Base-by-base conservation (phyloP, 2,329 filamentous ascomycete genomes). In the Stagonosporopsis chrysanthemi region DNA sequence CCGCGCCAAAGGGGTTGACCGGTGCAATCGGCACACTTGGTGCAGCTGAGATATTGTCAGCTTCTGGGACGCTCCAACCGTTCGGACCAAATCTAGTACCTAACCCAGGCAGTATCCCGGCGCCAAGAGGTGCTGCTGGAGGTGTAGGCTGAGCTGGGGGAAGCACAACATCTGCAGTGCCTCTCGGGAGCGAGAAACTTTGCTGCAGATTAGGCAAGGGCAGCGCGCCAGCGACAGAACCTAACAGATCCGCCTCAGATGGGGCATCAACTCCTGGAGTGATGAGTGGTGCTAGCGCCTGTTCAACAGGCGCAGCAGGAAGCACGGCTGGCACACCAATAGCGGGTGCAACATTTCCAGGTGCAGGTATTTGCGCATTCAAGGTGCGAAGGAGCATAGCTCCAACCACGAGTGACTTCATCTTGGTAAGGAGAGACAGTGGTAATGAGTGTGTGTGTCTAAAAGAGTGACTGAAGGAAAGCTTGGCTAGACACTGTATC, bases 401-500 rank as follows among this genome's bases (percentile, higher is more conserved):
- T 49, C 49, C 49, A 39, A 58, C 49, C 45, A 53, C 44, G 31
- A 58, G 17, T 44, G 55, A 52, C 55, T 58, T 53, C 55, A 58
- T 58, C 33, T 43, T 52, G 45, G 39, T 39, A 44, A 53, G 19
- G 40, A 58, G 50, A 58, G 48, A 53, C 43, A 49, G 39, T 49
- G 40, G 40, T 49, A 58, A 58, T 44, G 55, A 58, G 55, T 40
- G 49, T 58, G 48, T 23, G 24, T 40, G 43, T 48, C 43, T 43
- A 36, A 39, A 53, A 45, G 55, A 58, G 49, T 40, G 55, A 58
- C 55, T 58, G 55, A 49, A 53, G 49, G 49, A 53, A 52, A 40
- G 48, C 55, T 52, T 52, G 55, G 48, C 55, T 58, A 58, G 55
- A 58, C 55, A 58, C 53, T 58, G 48, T 52, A 43, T 48, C 55